Conservation (phyloP, 345 rosid species). For the Eucalyptus regnans region DNA sequence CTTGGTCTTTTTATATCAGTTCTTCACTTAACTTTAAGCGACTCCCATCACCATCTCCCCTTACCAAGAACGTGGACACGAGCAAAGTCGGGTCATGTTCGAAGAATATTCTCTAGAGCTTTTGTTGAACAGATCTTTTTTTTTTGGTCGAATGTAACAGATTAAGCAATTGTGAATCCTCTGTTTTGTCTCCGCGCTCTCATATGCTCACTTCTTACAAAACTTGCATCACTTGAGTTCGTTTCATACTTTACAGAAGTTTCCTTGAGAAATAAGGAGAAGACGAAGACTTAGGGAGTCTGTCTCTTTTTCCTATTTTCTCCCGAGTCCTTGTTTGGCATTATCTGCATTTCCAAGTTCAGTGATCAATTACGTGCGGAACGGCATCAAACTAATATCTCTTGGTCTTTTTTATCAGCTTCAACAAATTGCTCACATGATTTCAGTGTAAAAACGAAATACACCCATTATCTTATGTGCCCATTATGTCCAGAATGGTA, state of each 20-base stretch:
- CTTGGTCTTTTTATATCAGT: not conserved
- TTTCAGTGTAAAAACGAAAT: not conserved
- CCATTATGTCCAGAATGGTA: not conserved
- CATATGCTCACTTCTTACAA: too few species aligned
- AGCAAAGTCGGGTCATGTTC: too few species aligned
- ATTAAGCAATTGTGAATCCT: not conserved
- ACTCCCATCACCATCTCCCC: not conserved
- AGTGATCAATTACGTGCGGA: too few species aligned
- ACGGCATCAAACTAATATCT: not conserved
- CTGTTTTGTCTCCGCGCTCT: not conserved
- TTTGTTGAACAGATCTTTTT: not conserved
- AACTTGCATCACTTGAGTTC: not conserved
- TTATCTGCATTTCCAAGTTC: too few species aligned
- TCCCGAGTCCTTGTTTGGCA: not conserved
- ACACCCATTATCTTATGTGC: not conserved
- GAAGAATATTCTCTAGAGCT: not conserved
- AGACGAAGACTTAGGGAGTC: not conserved
- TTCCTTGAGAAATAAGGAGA: not conserved
- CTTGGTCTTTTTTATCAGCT: not conserved
- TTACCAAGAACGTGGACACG: too few species aligned
- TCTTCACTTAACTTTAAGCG: fast-evolving
- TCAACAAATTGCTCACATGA: not conserved
- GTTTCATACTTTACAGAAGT: not conserved
- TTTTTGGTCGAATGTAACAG: too few species aligned
- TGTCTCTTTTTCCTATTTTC: not conserved